A percentile compares a stretch with the other conserved stretches of the same genome.
Evolutionary conservation across 352 stramenopile species (phyloP).

Genomic region (Phytophthora tubulina): DNA sequence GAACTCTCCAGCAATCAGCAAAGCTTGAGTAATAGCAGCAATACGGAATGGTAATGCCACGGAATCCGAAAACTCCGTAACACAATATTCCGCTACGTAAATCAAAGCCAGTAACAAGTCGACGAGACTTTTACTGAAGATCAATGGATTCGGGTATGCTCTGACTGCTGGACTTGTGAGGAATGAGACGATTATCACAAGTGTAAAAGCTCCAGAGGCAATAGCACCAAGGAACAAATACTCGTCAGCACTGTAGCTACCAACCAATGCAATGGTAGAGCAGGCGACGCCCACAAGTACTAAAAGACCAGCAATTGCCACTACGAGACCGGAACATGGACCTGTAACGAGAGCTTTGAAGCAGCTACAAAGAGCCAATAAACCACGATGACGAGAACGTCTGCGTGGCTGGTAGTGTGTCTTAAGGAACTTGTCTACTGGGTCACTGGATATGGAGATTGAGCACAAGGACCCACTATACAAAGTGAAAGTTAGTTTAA

Average conservation of each 20-base stretch:
- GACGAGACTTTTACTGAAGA: slow-evolving; percentile 90
- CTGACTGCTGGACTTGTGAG: slow-evolving; percentile 60
- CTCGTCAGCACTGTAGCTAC: slow-evolving; percentile 55
- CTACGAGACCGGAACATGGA: slow-evolving; percentile 42
- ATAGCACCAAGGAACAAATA: slow-evolving; percentile 81
- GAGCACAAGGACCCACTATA: slow-evolving; percentile 67
- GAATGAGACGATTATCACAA: slow-evolving; percentile 82
- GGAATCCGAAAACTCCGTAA: slow-evolving; percentile 69
- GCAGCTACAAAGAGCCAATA: slow-evolving; percentile 38
- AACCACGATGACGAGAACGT: slow-evolving; percentile 10
- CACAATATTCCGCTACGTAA: slow-evolving; percentile 82
- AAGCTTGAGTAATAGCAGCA: slow-evolving; percentile 73
- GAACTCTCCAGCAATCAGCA: slow-evolving; percentile 88
- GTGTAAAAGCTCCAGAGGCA: slow-evolving; percentile 75
- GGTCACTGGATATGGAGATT: slow-evolving; percentile 69
- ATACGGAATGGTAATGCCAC: slow-evolving; percentile 69
- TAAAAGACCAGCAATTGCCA: slow-evolving; percentile 47
- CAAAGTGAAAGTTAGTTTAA: slow-evolving; percentile 4
- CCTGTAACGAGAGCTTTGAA: slow-evolving; percentile 32
- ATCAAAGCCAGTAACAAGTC: slow-evolving; percentile 75
- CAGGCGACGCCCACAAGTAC: slow-evolving; percentile 52
- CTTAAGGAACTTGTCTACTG: slow-evolving; percentile 50
- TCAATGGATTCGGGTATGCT: slow-evolving; percentile 84
- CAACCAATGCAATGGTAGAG: slow-evolving; percentile 44
- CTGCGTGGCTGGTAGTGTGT: slow-evolving; percentile 24